Evolutionary conservation across 371 early-diverging fungal genomes (phyloP), one percentile per base, ranked within the genome.

Genomic region (Lichtheimia corymbifera): DNA sequence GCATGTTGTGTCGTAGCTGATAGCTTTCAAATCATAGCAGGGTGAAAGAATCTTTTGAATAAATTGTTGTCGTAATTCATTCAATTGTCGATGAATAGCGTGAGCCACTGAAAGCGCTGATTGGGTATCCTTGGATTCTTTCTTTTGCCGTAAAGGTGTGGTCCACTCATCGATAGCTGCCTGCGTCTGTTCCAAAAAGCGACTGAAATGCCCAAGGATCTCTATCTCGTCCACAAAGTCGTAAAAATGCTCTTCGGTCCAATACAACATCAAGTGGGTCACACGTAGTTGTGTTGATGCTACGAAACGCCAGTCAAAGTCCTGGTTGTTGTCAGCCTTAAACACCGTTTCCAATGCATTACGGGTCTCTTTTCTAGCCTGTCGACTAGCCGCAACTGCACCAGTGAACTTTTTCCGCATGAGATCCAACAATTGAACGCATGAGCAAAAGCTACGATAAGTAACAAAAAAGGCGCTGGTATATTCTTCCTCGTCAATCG

Each of bases 221-320:
- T 77, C 70, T 11, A 81, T 62, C 58, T 85, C 80, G 51, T 91
- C 90, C 13, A 87, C 62, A 66, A 92, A 90, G 63, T 92, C 92
- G 52, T 80, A 74, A 58, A 85, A 78, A 59, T 86, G 84, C 22
- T 80, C 69, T 30, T 74, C 68, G 12, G 88, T 59, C 92, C 92
- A 92, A 59, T 85, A 85, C 40, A 84, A 64, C 59, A 90, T 59
- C n/a, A 88, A 57, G 49, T 85, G 78, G 1, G 90, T 64, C 15
- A 87, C 68, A 7, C 72, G 73, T 1, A 67, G 62, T 45, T 84
- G 83, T 17, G 79, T 69, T 40, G 53, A 50, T 2, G 81, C 65
- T 2, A 82, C 67, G 15, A 56, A 53, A 47, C 72, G 72, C 85
- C 83, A 83, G 27, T 77, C 74, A 44, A 64, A 64, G 47, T 47